Percentiles rank a stretch among this genome's conserved stretches.
Evolutionary conservation across 768 basidiomycete genomes (phyloP).

Genomic region (Suillus decipiens): DNA sequence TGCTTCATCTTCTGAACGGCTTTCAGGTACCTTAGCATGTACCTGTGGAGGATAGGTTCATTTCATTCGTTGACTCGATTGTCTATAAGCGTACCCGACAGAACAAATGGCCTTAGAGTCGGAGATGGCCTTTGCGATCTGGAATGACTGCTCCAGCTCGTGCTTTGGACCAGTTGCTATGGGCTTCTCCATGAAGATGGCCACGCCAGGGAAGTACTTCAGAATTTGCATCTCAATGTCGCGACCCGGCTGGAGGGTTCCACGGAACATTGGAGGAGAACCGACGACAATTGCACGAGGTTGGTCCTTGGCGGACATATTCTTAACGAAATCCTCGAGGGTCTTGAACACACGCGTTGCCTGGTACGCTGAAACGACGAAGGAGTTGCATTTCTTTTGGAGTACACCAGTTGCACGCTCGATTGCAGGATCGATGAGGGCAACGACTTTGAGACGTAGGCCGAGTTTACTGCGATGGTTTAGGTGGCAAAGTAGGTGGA

Average conservation of each 20-base stretch:
- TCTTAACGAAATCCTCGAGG: constrained; percentile 81
- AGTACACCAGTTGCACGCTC: constrained; percentile 81
- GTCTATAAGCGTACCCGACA: constrained; percentile 64
- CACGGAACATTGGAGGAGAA: constrained; percentile 92
- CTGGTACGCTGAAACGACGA: constrained; percentile 92
- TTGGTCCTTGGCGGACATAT: constrained; percentile 59
- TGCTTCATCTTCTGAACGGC: constrained; percentile 97
- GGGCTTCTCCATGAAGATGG: constrained; percentile 93
- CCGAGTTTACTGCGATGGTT: constrained; percentile 76
- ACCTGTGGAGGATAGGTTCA: constrained; percentile 43
- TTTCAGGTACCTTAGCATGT: constrained; percentile 92
- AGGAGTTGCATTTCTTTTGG: constrained; percentile 87
- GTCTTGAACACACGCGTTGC: constrained; percentile 84
- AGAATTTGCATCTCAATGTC: constrained; percentile 89
- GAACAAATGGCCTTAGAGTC: constrained; percentile 80
- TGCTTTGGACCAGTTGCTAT: constrained; percentile 76
- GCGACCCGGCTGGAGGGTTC: constrained; percentile 68
- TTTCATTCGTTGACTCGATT: not conserved
- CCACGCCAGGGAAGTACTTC: constrained; percentile 83
- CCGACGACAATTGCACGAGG: constrained; percentile 88
- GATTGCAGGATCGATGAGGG: constrained; percentile 87
- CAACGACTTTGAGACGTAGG: constrained; percentile 92
- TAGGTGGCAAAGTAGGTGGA: constrained; percentile 10
- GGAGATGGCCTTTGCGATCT: constrained; percentile 70
- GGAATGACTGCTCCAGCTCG: constrained; percentile 68